Percentiles rank a stretch among this genome's conserved stretches.
Conservation (phyloP, 108 stramenopile genomes). For the Cyclotella choctawhatcheeana region DNA sequence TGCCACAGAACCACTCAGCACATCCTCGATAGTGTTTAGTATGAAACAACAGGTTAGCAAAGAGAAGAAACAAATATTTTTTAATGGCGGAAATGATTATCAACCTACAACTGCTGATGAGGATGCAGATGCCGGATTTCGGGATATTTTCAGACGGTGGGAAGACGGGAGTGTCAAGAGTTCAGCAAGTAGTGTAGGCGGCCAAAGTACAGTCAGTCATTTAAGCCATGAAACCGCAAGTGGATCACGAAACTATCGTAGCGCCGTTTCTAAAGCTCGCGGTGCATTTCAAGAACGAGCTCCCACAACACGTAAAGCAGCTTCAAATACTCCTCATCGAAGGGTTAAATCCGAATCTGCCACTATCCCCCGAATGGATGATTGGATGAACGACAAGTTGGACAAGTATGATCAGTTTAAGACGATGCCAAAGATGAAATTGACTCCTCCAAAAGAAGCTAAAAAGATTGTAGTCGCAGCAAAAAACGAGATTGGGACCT, state of each 20-base stretch:
- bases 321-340: background rate
- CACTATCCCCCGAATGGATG: conserved; percentile 13
- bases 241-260: background rate
- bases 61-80: conserved; percentile 1
- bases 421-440: background rate
- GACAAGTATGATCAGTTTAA: conserved; percentile 18
- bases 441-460: background rate
- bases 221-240: too few relatives aligned
- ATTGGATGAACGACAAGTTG: conserved; percentile 8
- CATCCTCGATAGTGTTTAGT: conserved; percentile 20
- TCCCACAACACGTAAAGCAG: background rate
- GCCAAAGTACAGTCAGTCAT: background rate
- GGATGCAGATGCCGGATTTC: background rate
- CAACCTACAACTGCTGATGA: too few relatives aligned
- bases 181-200: background rate
- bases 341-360: background rate
- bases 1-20: conserved; percentile 13
- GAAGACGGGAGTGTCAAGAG: background rate
- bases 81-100: background rate
- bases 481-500: background rate
- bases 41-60: background rate
- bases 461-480: background rate
- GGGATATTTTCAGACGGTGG: conserved; percentile 1
- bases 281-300: too few relatives aligned
- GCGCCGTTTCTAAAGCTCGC: too few relatives aligned